phyloP scores from a whole-genome alignment of 2,329 filamentous ascomycete species.

The Akanthomyces muscarius region DNA sequence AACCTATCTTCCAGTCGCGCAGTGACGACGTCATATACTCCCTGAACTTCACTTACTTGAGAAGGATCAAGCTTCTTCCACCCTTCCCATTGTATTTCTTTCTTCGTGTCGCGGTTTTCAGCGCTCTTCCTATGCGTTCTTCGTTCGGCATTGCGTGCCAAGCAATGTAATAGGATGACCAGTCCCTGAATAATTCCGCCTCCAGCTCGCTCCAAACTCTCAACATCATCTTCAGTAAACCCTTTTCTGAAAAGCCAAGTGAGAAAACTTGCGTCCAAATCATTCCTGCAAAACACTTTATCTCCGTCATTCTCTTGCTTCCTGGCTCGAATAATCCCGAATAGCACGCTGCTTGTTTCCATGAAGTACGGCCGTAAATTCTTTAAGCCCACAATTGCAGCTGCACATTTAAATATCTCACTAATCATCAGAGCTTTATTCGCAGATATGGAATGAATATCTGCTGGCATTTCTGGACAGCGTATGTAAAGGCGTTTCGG shows the following conservation, averaged over 20 bases:
- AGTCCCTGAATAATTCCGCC: neutral
- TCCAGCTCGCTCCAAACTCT: neutral
- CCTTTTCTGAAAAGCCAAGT: neutral
- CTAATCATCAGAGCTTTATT: neutral
- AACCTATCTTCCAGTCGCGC: no score
- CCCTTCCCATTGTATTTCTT: no score
- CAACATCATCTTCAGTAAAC: neutral
- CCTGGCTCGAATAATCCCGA: neutral
- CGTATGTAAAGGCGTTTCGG: no score
- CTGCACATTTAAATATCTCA: neutral
- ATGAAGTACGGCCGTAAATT: neutral
- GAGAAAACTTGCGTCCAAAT: neutral
- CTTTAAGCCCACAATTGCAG: neutral
- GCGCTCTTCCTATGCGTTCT: no score
- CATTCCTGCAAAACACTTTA: neutral
- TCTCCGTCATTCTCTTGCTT: neutral
- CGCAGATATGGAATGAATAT: neutral
- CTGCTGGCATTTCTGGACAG: no score
- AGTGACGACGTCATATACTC: no score
- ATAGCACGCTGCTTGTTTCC: neutral
- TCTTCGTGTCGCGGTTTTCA: no score
- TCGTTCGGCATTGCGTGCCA: no score
- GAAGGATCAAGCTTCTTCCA: no score
- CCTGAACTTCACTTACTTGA: no score
- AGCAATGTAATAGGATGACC: neutral